Evolutionary conservation across 2,329 filamentous ascomycete species (phyloP).

Genomic region (Nemania sp.): DNA sequence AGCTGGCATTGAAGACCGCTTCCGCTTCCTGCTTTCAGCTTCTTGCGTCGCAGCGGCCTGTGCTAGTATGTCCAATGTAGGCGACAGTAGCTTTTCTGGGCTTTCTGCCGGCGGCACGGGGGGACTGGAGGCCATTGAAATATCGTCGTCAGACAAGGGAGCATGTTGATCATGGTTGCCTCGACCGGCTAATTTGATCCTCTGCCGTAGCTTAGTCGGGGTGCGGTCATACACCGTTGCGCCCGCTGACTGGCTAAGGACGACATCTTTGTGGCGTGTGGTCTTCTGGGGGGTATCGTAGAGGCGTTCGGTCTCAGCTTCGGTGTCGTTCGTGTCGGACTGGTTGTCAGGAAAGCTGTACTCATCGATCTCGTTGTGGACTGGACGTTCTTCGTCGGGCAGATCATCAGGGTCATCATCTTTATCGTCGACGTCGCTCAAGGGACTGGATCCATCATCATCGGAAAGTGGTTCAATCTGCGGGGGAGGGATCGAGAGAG

Average conservation of each 20-base stretch:
- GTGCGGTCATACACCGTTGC: constrained; percentile 65
- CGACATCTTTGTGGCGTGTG: constrained; percentile 63
- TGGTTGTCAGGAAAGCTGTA: constrained; percentile 55
- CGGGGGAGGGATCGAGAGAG: constrained; percentile 55
- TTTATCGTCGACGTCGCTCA: constrained; percentile 89
- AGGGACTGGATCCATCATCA: constrained; percentile 80
- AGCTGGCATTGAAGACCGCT: constrained; percentile 39
- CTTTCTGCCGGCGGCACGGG: constrained; percentile 34
- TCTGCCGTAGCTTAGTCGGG: constrained; percentile 73
- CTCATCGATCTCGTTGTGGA: constrained; percentile 35
- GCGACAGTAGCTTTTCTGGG: constrained; percentile 35
- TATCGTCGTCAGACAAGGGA: constrained; percentile 41
- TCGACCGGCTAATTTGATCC: constrained; percentile 31
- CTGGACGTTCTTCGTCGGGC: constrained; percentile 45
- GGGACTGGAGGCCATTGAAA: constrained; percentile 42
- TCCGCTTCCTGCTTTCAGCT: constrained; percentile 42
- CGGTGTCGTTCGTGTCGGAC: constrained; percentile 69
- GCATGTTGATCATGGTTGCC: constrained; percentile 47
- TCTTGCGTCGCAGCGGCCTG: constrained; percentile 40
- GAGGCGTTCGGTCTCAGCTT: constrained; percentile 92
- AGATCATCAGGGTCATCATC: constrained; percentile 71
- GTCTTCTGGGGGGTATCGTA: constrained; percentile 79
- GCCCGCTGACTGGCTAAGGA: constrained; percentile 60
- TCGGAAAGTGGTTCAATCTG: constrained; percentile 52
- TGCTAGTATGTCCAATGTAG: constrained; percentile 40